Evolutionary conservation across 1,284 basidiomycete species (phyloP).

Genomic region (Tilletia setariae): DNA sequence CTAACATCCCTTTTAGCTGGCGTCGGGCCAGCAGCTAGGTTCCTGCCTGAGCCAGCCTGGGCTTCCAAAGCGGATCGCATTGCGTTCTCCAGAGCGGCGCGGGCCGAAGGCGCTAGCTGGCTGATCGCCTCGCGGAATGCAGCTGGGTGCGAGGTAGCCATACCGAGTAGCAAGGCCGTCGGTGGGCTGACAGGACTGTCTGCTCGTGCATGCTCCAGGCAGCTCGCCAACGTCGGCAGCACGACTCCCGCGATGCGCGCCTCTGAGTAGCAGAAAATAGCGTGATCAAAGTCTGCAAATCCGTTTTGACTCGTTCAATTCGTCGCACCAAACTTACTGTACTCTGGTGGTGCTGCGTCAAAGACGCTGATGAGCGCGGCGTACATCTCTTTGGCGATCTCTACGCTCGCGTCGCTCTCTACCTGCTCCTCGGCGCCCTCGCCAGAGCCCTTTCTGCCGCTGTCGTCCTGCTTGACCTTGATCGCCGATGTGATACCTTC

Average conservation of each 20-base stretch:
- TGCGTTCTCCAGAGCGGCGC: conserved; percentile 71
- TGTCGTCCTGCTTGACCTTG: conserved; percentile 37
- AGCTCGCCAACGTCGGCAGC: conserved; percentile 72
- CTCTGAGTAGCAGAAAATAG: conserved; percentile 57
- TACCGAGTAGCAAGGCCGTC: conserved; percentile 68
- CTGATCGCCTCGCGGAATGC: conserved; percentile 83
- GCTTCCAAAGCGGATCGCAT: conserved; percentile 59
- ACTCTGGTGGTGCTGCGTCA: conserved; percentile 30
- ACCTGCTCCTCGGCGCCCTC: background rate
- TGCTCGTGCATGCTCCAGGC: conserved; percentile 62
- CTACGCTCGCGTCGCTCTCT: conserved; percentile 65
- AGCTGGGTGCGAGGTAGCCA: conserved; percentile 70
- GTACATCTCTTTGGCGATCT: conserved; percentile 69
- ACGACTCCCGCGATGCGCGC: conserved; percentile 71
- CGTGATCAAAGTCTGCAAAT: background rate
- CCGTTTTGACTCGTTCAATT: background rate
- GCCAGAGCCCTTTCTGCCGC: conserved; percentile 55
- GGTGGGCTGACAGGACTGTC: conserved; percentile 58
- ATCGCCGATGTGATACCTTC: conserved; percentile 58
- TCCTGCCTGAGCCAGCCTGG: background rate
- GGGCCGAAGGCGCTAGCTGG: conserved; percentile 64
- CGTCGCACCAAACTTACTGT: conserved; percentile 21
- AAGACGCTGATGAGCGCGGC: conserved; percentile 65
- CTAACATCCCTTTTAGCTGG: background rate
- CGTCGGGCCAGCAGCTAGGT: background rate